These are phyloP conservation scores for Rhododendron vialii DNA, from an alignment of 148 eudicot genomes.

Conservation along the genomic window DNA sequence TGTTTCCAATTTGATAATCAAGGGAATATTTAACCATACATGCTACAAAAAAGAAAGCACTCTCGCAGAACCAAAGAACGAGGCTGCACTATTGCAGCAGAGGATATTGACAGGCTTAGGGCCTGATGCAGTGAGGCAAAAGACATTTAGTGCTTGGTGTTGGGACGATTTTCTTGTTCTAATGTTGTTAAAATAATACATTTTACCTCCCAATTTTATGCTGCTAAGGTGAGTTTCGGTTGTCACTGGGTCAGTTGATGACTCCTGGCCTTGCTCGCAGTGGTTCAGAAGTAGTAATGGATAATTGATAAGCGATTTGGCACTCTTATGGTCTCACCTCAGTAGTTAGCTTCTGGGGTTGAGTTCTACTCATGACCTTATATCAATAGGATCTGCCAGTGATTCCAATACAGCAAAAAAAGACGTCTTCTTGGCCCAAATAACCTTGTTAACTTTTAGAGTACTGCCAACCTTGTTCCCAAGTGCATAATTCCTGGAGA, in stretches of 20 bases:
- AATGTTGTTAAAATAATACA: background rate
- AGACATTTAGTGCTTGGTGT: background rate
- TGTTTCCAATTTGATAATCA: background rate
- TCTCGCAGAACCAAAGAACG: background rate
- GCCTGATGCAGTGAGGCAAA: too few species aligned
- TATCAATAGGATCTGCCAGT: background rate
- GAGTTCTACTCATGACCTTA: background rate
- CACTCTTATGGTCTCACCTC: background rate
- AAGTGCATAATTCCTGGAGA: too few species aligned
- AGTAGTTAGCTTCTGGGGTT: background rate
- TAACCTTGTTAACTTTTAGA: background rate
- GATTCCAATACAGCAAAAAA: background rate
- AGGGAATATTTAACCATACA: too few species aligned
- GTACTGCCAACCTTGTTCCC: background rate
- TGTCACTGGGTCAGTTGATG: background rate
- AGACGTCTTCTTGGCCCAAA: background rate
- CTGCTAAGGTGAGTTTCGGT: background rate
- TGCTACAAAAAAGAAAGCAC: background rate
- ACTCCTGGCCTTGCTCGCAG: background rate
- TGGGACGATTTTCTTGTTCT: background rate
- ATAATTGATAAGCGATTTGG: background rate
- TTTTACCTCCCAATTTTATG: background rate
- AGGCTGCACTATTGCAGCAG: too few species aligned
- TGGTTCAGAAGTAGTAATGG: background rate
- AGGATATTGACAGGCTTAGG: too few species aligned